Evolutionary conservation across 192 early-diverging fungal genomes (phyloP), one percentile per base, ranked within the genome.

Genomic region (Backusella circina): DNA sequence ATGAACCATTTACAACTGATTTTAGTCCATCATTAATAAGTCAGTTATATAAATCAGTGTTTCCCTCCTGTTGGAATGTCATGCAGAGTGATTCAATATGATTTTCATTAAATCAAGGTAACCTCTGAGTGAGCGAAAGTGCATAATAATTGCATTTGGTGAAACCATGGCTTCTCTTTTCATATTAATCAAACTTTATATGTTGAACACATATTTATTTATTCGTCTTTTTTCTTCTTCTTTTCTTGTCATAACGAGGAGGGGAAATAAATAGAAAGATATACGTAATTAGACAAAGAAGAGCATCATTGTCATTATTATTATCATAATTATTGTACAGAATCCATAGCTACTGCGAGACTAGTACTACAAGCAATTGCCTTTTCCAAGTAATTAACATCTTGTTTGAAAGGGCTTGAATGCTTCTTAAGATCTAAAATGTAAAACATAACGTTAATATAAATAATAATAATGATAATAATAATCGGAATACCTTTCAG

Each of bases 401-500:
- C 82, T 16, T 26, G 26, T 21, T 81, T 64, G 12, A 47, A 37
- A 39, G 76, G 71, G 12, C 26, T n/a, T 2, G 82, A 81, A 18
- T 83, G 33, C 38, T 83, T 83, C 32, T 72, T 72, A 2, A 83
- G 39, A 35, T 83, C 82, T 83, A 67, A n/a, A n/a, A n/a, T 33
- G 39, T 15, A 41, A 15, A 15, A 5, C 3, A 15, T 1, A 10
- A 10, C 37, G 5, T 41, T 41, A 41, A 15, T 15, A 41, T 41
- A 41, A 41, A 5, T 23, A 54, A 23, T n/a, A 61, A 2, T 61
- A 23, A 26, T 28, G 5, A 18, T 13, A 4, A 39, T 39, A 1
- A 23, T 30, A 16, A 33, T 70, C 50, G 16, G 65, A 36, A 31
- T 70, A 76, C 83, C 87, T 79, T 84, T 88, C 31, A 93, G 77